These are phyloP conservation scores for Lasiosphaeriaceae sp. DNA, from an alignment of 495 filamentous ascomycete genomes.

Conservation along the genomic window DNA sequence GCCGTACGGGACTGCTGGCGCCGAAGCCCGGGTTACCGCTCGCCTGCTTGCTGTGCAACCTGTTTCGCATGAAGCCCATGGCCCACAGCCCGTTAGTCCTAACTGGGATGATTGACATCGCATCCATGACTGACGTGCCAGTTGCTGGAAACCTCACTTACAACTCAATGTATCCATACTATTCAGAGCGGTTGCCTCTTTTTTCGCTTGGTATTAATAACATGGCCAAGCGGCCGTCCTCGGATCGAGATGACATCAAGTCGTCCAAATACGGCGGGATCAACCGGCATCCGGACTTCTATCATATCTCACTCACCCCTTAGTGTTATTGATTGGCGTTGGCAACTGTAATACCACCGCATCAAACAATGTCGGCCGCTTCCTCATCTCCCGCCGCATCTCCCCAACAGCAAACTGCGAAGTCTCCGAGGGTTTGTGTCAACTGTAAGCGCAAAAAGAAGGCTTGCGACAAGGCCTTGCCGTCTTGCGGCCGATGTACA, in stretches of 20 bases:
- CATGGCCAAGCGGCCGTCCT: neutral
- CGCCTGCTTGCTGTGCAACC: neutral
- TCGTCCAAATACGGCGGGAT: neutral
- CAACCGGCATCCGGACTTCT: neutral
- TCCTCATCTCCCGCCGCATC: slow-evolving; percentile 20
- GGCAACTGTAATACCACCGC: neutral
- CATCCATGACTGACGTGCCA: neutral
- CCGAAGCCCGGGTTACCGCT: neutral
- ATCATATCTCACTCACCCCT: neutral
- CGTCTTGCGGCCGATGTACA: slow-evolving; percentile 22
- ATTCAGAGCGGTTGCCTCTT: slow-evolving; percentile 10
- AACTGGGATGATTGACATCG: neutral
- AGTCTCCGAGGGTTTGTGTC: slow-evolving; percentile 24
- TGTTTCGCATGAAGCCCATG: neutral
- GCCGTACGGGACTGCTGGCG: neutral
- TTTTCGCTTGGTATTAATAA: slow-evolving; percentile 14
- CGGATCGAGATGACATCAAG: neutral
- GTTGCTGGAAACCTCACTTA: neutral
- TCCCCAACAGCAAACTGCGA: slow-evolving; percentile 10
- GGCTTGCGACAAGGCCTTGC: slow-evolving; percentile 24
- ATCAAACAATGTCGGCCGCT: slow-evolving; percentile 19
- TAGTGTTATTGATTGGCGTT: neutral
- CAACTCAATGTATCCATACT: neutral
- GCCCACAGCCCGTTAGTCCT: neutral
- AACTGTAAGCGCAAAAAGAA: slow-evolving; percentile 27